Conservation (phyloP, 2,329 filamentous ascomycete species). For the Polychaeton citri region DNA sequence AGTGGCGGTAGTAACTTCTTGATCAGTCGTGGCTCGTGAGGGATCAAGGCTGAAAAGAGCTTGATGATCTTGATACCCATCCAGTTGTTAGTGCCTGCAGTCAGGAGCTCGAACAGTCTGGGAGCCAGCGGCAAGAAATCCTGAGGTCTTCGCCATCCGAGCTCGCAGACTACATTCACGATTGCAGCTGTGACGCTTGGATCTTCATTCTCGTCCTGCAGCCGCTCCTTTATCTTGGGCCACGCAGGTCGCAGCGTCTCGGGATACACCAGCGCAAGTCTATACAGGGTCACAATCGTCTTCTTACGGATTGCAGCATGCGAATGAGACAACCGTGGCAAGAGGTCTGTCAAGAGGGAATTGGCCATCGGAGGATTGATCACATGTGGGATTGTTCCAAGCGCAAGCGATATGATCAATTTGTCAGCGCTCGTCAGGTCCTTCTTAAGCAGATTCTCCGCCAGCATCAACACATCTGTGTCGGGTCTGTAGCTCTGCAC, state of each 20-base stretch:
- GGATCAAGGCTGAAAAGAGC: conserved; percentile 87
- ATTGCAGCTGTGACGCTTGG: conserved; percentile 89
- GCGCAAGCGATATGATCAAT: conserved; percentile 70
- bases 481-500: conserved; percentile 93
- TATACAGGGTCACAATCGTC: conserved; percentile 85
- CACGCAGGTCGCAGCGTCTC: conserved; percentile 85
- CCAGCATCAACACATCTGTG: conserved; percentile 94
- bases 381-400: conserved; percentile 83
- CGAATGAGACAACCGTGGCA: conserved; percentile 77
- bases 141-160: conserved; percentile 84
- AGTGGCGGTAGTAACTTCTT: conserved; percentile 84
- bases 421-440: conserved; percentile 61
- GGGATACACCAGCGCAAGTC: conserved; percentile 88
- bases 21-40: conserved; percentile 78
- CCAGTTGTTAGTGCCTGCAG: conserved; percentile 94
- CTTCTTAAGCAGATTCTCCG: conserved; percentile 94
- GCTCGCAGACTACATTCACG: conserved; percentile 90
- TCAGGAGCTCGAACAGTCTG: conserved; percentile 78
- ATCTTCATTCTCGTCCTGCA: conserved; percentile 84
- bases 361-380: conserved; percentile 86
- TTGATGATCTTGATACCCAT: conserved; percentile 99
- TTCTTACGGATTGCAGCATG: conserved; percentile 84
- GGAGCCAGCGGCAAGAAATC: conserved; percentile 90
- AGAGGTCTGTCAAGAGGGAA: conserved; percentile 71
- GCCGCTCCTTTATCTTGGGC: conserved; percentile 91